A percentile compares a stretch with the other conserved stretches of the same genome.
These are phyloP conservation scores for Amoebophrya sp. DNA, from an alignment of 169 alveolate species.

Conservation along the genomic window DNA sequence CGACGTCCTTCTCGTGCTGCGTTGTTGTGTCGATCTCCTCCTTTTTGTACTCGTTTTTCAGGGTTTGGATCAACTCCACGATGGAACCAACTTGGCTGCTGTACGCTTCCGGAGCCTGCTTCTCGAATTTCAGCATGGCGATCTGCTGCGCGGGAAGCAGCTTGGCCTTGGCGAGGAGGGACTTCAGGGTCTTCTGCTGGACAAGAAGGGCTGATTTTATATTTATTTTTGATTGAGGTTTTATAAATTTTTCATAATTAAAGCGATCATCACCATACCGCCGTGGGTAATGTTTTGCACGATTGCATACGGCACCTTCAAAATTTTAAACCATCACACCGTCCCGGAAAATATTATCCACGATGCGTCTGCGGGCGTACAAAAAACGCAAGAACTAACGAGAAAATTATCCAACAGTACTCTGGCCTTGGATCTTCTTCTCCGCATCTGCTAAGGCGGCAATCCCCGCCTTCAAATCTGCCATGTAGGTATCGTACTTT, in stretches of 20 bases:
- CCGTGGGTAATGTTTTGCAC: no score
- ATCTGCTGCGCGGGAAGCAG: not conserved
- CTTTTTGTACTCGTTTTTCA: not conserved
- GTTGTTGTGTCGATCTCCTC: not conserved
- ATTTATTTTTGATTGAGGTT: no score
- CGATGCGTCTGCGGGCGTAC: no score
- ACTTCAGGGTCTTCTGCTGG: not conserved
- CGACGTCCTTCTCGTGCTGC: slow-evolving; percentile 19
- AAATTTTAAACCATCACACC: no score
- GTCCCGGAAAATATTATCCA: no score
- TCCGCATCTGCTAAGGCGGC: not conserved
- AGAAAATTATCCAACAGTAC: no score
- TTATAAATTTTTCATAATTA: no score
- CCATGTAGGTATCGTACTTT: not conserved
- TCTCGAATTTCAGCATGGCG: not conserved
- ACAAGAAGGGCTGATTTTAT: slow-evolving; percentile 13
- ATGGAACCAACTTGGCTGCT: not conserved
- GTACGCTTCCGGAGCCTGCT: slow-evolving; percentile 1
- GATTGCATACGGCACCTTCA: no score
- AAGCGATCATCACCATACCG: no score
- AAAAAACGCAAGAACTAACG: no score
- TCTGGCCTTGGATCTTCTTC: not conserved
- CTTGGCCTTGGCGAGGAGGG: not conserved
- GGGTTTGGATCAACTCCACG: slow-evolving; percentile 2
- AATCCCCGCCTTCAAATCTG: not conserved